phyloP scores from a whole-genome alignment of 176 grass and related monocot species.

The Aegilops tauschii region DNA sequence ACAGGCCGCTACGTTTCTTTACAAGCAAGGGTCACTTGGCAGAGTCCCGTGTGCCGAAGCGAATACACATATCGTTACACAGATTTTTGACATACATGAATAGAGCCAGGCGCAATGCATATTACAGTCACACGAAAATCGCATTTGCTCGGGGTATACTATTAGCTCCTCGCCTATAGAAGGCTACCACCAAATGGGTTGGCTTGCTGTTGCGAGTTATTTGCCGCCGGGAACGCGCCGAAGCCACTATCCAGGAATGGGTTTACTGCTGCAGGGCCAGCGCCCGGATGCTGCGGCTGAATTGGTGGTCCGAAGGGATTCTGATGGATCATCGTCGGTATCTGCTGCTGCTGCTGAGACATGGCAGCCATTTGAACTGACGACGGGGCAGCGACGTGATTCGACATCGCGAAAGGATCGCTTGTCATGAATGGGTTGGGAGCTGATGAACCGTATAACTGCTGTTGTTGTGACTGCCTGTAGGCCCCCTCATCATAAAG shows the following conservation, averaged over 20 bases:
- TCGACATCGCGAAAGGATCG: conserved; percentile 75
- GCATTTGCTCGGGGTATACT: conserved; percentile 31
- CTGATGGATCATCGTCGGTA: conserved; percentile 46
- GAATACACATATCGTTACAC: conserved; percentile 43
- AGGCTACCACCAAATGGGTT: conserved; percentile 63
- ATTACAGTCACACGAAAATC: conserved; percentile 69
- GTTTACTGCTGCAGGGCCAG: conserved; percentile 40
- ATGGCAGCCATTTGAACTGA: conserved; percentile 93
- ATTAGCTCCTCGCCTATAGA: conserved; percentile 45
- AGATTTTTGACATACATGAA: conserved; percentile 34
- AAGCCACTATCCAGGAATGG: conserved; percentile 67
- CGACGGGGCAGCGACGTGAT: conserved; percentile 61
- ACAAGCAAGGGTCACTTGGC: conserved; percentile 49
- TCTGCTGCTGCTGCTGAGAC: conserved; percentile 73
- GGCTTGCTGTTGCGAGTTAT: conserved; percentile 46
- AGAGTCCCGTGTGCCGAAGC: conserved; percentile 38
- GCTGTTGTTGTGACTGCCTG: conserved; percentile 73
- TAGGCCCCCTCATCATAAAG: conserved; percentile 66
- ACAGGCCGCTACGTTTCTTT: conserved; percentile 52
- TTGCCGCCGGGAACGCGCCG: conserved; percentile 56
- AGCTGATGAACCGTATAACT: conserved; percentile 56
- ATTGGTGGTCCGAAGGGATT: conserved; percentile 68
- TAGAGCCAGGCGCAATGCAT: conserved; percentile 38
- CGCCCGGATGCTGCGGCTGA: conserved; percentile 42
- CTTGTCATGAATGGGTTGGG: conserved; percentile 83